Evolutionary conservation across 2,329 filamentous ascomycete species (phyloP), one percentile per base, ranked within the genome.

Genomic region (Ceratocystis harringtonii): DNA sequence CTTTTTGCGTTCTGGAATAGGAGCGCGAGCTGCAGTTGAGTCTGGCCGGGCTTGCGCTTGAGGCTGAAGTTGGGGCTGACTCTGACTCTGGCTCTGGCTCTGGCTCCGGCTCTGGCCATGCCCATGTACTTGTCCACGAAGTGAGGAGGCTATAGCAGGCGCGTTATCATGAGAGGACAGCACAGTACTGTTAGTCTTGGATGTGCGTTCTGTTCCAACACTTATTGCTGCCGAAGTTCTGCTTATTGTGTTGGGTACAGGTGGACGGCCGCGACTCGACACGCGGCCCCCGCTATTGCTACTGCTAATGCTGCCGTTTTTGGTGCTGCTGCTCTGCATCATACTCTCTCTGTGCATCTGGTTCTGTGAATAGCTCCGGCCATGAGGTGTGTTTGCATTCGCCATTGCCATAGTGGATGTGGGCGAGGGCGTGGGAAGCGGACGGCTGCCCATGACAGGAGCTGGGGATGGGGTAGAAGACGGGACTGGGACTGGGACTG

Each of bases 1-100:
- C 71, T 81, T 84, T 69, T 84, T 85, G 67, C 81, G 74, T 63
- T 79, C 77, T 1, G 81, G 80, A 15, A 66, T 7, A 5, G 48
- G 61, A 57, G 70, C 73, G 4, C 36, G 36, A 41, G 36, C 12
- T 41, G 10, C 36, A 41, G 10, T 15, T 41, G 36, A 32, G 71
- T 67, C 61, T 72, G 74, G 25, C 72, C 17, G 50, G 32, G 52
- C 28, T 36, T 58, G 55, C 43, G 28, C n/a, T 22, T 50, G 25
- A 57, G 44, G 25, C 22, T 36, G 25, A 8, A 8, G 5, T 52
- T 19, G 45, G 28, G 25, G 45, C 36, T 41, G 36, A 41, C 36
- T 41, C 36, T 3, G 52, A 3, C 50, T 64, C 7, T 43, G 48
- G 12, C 62, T 50, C 22, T n/a, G 30, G 36, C 25, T 36, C 4